phyloP scores from a whole-genome alignment of 257 asterid genomes.

The Osmanthus fragrans region DNA sequence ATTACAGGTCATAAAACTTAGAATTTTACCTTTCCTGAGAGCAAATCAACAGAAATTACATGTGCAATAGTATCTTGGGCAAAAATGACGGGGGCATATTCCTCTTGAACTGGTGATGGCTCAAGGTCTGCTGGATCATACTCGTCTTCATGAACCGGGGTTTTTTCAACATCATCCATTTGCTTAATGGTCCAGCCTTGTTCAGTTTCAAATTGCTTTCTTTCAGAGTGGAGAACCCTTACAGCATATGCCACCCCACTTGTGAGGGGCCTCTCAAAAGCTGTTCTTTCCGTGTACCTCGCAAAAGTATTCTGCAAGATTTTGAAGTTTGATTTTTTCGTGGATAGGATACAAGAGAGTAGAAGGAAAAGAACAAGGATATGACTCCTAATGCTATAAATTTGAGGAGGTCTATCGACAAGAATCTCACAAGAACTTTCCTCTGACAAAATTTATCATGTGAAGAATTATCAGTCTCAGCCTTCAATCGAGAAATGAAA shows the following conservation, averaged over 20 bases:
- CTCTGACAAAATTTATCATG: constrained; percentile 7
- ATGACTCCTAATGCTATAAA: constrained; percentile 1
- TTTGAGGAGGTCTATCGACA: background rate
- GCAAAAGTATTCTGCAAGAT: constrained; percentile 73
- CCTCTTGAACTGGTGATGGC: constrained; percentile 85
- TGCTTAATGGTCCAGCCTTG: constrained; percentile 93
- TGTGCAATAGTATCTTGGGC: constrained; percentile 98
- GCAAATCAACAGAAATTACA: constrained; percentile 88
- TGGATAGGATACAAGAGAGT: constrained; percentile 3
- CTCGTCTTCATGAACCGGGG: constrained; percentile 91
- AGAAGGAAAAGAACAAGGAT: constrained; percentile 12
- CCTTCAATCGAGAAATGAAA: background rate
- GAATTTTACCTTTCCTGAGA: constrained; percentile 85
- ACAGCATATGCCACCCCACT: constrained; percentile 99
- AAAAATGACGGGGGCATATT: constrained; percentile 94
- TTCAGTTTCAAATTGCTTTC: constrained; percentile 75
- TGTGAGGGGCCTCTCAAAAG: constrained; percentile 96
- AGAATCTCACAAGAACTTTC: background rate
- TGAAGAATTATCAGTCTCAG: background rate
- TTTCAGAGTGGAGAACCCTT: constrained; percentile 76
- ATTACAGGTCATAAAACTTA: background rate
- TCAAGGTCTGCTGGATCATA: constrained; percentile 66
- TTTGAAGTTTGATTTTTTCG: constrained; percentile 12
- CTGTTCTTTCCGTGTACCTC: constrained; percentile 79
- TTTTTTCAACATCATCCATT: constrained; percentile 77